Evolutionary conservation across 2,329 filamentous ascomycete species (phyloP), one percentile per base, ranked within the genome.

Genomic region (Kalaharituber pfeilii): DNA sequence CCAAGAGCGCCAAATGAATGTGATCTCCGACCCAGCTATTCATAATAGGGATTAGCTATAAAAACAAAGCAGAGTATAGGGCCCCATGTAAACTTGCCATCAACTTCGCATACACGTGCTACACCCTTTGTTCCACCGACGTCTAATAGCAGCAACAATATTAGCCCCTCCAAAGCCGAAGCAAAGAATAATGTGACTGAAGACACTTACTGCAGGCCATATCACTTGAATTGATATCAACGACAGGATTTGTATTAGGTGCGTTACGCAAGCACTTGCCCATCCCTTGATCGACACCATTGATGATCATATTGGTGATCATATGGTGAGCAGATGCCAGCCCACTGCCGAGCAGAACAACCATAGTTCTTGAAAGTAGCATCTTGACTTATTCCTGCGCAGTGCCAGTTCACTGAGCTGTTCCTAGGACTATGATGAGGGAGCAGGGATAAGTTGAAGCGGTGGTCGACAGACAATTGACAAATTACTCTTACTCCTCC

Each of bases 221-320:
- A 57, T 79, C 78, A 26, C 73, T 66, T 60, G 76, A 78, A 13
- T 68, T 65, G 15, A 86, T 66, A 57, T 76, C 71, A 3, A 69
- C 68, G 52, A 86, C 72, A 26, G 82, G 82, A 50, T 75, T 72
- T 0, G 71, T 74, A 5, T 67, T 65, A 2, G 71, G 68, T 53
- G 76, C 76, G 75, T 82, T 82, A 42, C 83, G 79, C 51, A 87
- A 74, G 62, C 81, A 86, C 25, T 79, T 81, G 27, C 77, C 82
- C 64, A 84, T 79, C 57, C 83, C 83, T 67, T 86, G 79, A 62
- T 50, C 47, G 8, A 28, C 67, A 56, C 75, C 75, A 62, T 82
- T 71, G 60, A 84, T 68, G 60, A 75, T 80, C 50, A 84, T 69
- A 3, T 75, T 81, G 1, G 79, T 80, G 65, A 84, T 77, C 50